phyloP scores from a whole-genome alignment of 2,329 filamentous ascomycete genomes.

The Didymella glomerata region DNA sequence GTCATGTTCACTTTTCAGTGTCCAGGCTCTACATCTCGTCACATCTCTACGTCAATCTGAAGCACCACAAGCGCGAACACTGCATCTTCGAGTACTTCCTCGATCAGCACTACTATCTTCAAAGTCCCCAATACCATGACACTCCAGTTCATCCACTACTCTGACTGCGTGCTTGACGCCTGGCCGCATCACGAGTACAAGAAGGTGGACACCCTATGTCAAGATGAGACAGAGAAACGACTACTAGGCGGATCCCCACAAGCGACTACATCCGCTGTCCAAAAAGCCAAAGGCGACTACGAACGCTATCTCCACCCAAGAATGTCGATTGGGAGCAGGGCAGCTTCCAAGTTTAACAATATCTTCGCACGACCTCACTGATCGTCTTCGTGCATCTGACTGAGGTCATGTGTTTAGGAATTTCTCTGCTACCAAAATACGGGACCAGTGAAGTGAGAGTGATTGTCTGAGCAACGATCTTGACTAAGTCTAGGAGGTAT shows the following conservation, averaged over 20 bases:
- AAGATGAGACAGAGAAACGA: not conserved
- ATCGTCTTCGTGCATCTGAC: not conserved
- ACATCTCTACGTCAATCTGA: not conserved
- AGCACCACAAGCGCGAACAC: not conserved
- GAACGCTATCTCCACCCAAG: not conserved
- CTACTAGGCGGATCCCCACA: not conserved
- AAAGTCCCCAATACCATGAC: not conserved
- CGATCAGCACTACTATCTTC: not conserved
- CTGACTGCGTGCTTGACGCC: not conserved
- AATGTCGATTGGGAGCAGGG: not conserved
- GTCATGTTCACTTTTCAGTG: not conserved
- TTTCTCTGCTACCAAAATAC: not conserved
- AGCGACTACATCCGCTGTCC: not conserved
- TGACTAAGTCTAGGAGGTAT: not conserved
- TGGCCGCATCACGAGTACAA: constrained; percentile 4
- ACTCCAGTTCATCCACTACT: not conserved
- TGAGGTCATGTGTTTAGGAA: not conserved
- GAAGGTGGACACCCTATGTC: not conserved
- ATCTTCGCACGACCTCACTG: not conserved
- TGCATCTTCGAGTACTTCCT: not conserved
- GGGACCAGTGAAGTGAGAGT: not conserved
- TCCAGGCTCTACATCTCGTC: not conserved
- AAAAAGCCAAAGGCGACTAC: not conserved
- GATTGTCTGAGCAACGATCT: not conserved
- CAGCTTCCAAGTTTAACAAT: not conserved